Conservation (phyloP, 495 filamentous ascomycete species). For the Podospora fimiseda region DNA sequence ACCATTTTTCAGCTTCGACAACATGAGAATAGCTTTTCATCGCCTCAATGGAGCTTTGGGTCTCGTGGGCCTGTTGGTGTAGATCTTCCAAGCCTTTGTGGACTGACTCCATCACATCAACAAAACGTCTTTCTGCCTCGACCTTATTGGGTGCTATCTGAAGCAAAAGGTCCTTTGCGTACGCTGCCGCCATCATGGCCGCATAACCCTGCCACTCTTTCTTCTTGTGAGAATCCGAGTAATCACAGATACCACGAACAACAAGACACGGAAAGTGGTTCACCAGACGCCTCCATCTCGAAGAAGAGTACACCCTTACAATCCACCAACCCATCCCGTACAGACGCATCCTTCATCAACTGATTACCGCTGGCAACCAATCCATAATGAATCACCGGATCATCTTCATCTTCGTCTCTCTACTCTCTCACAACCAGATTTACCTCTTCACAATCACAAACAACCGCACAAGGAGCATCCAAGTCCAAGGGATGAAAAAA, state of each 20-base stretch:
- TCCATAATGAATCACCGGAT: no score
- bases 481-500: background rate
- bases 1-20: background rate
- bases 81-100: background rate
- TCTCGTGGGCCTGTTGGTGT: background rate
- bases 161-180: background rate
- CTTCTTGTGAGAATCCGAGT: no score
- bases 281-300: no score
- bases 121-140: background rate
- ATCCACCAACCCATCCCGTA: no score
- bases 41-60: background rate
- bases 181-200: background rate
- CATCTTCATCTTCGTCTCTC: background rate
- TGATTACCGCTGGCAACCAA: no score
- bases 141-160: background rate
- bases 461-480: no score
- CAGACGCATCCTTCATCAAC: no score
- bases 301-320: no score
- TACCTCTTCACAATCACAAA: background rate
- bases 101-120: background rate
- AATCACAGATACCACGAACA: no score
- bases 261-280: no score
- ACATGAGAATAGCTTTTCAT: background rate
- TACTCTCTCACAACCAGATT: background rate
- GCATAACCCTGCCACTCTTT: no score